These are phyloP conservation scores for Berberis thunbergii DNA, from an alignment of 164 flowering plant genomes.

Conservation along the genomic window DNA sequence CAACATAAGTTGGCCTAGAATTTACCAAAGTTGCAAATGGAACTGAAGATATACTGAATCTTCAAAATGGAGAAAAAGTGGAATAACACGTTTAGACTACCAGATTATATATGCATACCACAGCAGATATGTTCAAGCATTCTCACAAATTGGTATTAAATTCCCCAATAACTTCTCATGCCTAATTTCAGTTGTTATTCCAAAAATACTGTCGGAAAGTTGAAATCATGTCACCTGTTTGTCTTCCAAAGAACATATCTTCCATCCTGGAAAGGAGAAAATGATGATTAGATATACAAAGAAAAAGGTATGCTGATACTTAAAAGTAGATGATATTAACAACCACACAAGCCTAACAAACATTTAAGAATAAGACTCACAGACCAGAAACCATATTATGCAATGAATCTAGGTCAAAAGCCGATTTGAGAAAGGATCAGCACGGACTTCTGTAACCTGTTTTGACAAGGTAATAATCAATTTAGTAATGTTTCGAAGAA, in stretches of 20 bases:
- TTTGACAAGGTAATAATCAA: constrained; percentile 11
- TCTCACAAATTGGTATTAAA: background rate
- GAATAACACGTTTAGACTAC: no score
- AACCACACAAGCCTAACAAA: background rate
- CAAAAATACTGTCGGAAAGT: background rate
- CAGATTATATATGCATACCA: background rate
- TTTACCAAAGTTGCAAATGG: no score
- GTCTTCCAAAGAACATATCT: constrained; percentile 42
- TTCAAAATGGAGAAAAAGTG: no score
- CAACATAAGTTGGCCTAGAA: no score
- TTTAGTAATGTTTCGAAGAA: background rate
- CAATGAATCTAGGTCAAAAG: constrained; percentile 34
- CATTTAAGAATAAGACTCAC: constrained; percentile 27
- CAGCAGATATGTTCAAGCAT: background rate
- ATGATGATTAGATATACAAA: background rate
- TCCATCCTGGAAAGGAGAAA: constrained; percentile 52
- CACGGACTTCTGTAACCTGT: constrained; percentile 56
- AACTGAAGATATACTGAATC: no score
- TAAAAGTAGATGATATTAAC: background rate
- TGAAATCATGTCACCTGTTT: constrained; percentile 55
- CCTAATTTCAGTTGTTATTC: background rate
- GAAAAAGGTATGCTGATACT: background rate
- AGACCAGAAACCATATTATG: constrained; percentile 44
- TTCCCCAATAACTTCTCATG: no score
- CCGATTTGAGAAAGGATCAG: constrained; percentile 42